Percentiles rank a stretch among this genome's conserved stretches.
Evolutionary conservation across 2,329 filamentous ascomycete species (phyloP).

Genomic region (Aspergillus pseudoglaucus): DNA sequence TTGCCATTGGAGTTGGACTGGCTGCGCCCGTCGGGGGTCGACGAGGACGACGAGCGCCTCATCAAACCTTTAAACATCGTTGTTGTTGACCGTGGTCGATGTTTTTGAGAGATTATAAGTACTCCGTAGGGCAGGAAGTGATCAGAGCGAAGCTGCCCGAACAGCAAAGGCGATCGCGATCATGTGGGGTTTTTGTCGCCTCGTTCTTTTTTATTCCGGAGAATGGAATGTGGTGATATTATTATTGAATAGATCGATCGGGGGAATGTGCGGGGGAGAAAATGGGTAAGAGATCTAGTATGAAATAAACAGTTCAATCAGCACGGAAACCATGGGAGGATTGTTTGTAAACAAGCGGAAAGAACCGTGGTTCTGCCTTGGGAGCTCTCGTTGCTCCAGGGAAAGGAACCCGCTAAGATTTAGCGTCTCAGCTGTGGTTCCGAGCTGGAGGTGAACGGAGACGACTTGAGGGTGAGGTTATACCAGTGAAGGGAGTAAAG

Average conservation of each 20-base stretch:
- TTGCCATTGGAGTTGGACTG: slow-evolving; percentile 14
- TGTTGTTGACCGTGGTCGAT: neutral
- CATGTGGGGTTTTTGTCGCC: neutral
- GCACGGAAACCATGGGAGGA: neutral
- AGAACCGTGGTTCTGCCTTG: neutral
- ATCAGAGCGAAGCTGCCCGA: slow-evolving; percentile 11
- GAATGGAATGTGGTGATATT: too few relatives aligned
- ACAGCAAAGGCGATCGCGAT: slow-evolving; percentile 8
- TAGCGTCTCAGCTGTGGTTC: too few relatives aligned
- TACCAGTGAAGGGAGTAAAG: neutral
- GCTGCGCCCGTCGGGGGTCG: slow-evolving; percentile 21
- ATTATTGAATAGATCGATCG: too few relatives aligned
- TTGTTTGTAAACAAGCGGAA: slow-evolving; percentile 1
- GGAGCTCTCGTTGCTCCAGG: neutral
- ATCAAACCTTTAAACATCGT: slow-evolving; percentile 35
- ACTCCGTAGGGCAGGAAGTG: neutral
- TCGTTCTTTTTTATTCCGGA: too few relatives aligned
- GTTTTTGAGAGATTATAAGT: neutral
- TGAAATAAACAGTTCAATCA: neutral
- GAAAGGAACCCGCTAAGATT: too few relatives aligned
- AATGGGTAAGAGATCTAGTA: neutral
- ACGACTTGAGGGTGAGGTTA: too few relatives aligned
- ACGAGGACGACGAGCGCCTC: slow-evolving; percentile 22
- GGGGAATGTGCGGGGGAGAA: neutral
- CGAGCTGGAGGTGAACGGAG: too few relatives aligned